Percentiles rank a stretch among this genome's conserved stretches.
Evolutionary conservation across 768 basidiomycete genomes (phyloP).

Genomic region (Tricholoma flavovirens): DNA sequence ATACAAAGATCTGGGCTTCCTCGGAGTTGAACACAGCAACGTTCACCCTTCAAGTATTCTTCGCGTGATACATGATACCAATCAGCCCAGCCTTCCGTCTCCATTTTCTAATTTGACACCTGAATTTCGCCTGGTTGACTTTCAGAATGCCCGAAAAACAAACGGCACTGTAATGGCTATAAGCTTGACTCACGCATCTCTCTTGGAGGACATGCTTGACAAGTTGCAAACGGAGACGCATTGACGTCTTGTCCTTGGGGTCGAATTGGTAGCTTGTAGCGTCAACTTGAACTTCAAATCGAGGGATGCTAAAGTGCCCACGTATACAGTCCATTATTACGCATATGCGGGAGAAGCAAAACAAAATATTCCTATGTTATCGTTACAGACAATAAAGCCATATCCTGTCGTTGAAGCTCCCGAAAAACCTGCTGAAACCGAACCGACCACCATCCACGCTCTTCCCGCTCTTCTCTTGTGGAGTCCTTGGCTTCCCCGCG

Average conservation of each 20-base stretch:
- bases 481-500: conserved; percentile 12
- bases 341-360: not conserved
- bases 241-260: not conserved
- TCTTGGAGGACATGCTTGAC: not conserved
- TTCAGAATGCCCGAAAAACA: not conserved
- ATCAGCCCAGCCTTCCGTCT: not conserved
- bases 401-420: conserved; percentile 42
- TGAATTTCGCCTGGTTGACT: not conserved
- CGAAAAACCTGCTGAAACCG: conserved; percentile 46
- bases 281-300: not conserved
- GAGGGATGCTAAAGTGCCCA: too few species aligned
- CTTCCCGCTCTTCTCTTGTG: conserved; percentile 48
- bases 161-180: not conserved
- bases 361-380: not conserved
- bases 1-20: not conserved
- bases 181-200: not conserved
- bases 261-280: not conserved
- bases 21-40: not conserved
- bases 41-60: not conserved
- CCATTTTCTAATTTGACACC: not conserved
- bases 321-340: not conserved
- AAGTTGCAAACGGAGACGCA: not conserved
- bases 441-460: conserved; percentile 70
- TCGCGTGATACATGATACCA: not conserved
- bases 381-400: conserved; percentile 3